Conservation (phyloP, 2,329 filamentous ascomycete genomes). For the Cercospora zeae-maydis region DNA sequence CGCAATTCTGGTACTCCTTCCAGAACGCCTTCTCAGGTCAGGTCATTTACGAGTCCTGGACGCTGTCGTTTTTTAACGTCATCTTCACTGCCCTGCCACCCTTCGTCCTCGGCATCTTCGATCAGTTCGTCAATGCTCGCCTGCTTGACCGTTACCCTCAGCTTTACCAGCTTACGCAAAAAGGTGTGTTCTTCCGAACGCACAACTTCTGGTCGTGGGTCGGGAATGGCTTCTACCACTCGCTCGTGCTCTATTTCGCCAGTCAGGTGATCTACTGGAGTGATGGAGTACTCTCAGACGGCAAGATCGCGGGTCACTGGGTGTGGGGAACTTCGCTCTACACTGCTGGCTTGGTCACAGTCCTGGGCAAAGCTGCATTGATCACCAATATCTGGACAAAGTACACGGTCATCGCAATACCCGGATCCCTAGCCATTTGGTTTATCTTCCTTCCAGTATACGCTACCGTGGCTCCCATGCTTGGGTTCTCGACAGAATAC, state of each 20-base stretch:
- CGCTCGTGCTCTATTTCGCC: slow-evolving; percentile 84
- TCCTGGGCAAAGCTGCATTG: slow-evolving; percentile 88
- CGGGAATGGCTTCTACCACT: slow-evolving; percentile 91
- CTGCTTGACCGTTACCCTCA: slow-evolving; percentile 94
- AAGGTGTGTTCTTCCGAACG: slow-evolving; percentile 88
- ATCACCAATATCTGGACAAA: slow-evolving; percentile 99
- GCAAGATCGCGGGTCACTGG: slow-evolving; percentile 87
- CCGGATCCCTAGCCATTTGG: slow-evolving; percentile 89
- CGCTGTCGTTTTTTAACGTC: slow-evolving; percentile 98
- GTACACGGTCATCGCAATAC: slow-evolving; percentile 92
- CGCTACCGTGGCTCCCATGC: slow-evolving; percentile 76
- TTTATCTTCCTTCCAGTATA: slow-evolving; percentile 85
- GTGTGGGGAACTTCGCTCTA: slow-evolving; percentile 96
- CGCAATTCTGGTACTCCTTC: slow-evolving; percentile 93
- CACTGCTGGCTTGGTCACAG: slow-evolving; percentile 86
- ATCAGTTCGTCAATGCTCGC: slow-evolving; percentile 94
- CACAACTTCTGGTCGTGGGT: slow-evolving; percentile 94
- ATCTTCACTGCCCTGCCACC: slow-evolving; percentile 94
- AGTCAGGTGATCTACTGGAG: slow-evolving; percentile 75
- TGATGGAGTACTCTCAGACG: slow-evolving; percentile 75
- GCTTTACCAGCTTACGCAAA: slow-evolving; percentile 88
- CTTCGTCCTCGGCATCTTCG: slow-evolving; percentile 90
- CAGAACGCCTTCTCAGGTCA: slow-evolving; percentile 97
- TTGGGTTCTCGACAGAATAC: slow-evolving; percentile 79
- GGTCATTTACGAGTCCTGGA: slow-evolving; percentile 99